A percentile compares a stretch with the other conserved stretches of the same genome.
Conservation (phyloP, 805 yeast genomes). For the Lipomyces kockii region DNA sequence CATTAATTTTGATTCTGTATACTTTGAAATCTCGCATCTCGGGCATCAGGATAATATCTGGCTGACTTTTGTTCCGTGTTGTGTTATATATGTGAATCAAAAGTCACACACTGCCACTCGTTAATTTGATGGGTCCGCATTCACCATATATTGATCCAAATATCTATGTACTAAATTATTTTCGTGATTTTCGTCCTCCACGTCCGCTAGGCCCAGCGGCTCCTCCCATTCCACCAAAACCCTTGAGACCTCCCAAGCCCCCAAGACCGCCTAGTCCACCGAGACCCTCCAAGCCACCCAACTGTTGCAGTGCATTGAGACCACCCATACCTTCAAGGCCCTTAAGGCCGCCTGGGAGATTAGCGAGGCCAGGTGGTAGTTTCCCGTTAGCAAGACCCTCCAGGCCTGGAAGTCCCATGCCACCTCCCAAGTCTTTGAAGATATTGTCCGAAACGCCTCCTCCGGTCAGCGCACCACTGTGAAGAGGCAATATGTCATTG, state of each 20-base stretch:
- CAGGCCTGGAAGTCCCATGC: slow-evolving; percentile 37
- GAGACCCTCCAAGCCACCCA: slow-evolving; percentile 30
- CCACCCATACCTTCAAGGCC: slow-evolving; percentile 25
- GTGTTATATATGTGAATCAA: neutral
- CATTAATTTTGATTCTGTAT: neutral
- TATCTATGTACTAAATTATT: neutral
- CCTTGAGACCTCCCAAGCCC: slow-evolving; percentile 22
- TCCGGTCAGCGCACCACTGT: slow-evolving; percentile 76
- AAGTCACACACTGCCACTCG: neutral
- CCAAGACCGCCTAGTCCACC: slow-evolving; percentile 29
- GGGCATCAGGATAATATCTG: slow-evolving; percentile 1
- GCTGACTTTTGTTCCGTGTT: neutral
- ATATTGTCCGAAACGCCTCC: slow-evolving; percentile 72
- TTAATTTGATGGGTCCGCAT: neutral
- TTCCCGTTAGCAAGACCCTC: slow-evolving; percentile 39
- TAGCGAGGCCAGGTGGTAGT: slow-evolving; percentile 37
- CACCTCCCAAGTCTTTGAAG: slow-evolving; percentile 37
- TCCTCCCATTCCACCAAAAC: slow-evolving; percentile 21
- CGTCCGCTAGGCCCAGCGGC: slow-evolving; percentile 7
- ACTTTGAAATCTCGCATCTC: neutral
- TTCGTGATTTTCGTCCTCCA: slow-evolving; percentile 12
- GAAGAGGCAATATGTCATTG: slow-evolving; percentile 88
- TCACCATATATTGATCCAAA: neutral
- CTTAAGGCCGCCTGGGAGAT: slow-evolving; percentile 31
- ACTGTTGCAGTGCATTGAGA: slow-evolving; percentile 12